Evolutionary conservation across 129 eudicot genomes (phyloP).

Genomic region (Saussurea involucrata): DNA sequence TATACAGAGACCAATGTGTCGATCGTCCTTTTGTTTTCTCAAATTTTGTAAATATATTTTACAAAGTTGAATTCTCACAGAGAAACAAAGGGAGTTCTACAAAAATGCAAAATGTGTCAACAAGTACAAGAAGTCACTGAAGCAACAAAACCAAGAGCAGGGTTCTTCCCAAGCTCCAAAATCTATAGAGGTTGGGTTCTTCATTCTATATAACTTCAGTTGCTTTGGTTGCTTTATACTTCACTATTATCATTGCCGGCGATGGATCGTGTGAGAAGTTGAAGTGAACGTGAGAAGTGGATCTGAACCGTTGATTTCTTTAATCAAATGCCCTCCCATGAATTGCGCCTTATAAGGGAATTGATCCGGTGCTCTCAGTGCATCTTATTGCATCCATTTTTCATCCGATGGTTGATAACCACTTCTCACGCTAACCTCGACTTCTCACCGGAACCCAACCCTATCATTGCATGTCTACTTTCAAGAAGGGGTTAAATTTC

Average conservation of each 20-base stretch:
- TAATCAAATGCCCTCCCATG: too few relatives aligned
- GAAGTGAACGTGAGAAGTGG: too few relatives aligned
- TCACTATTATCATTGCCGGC: neutral
- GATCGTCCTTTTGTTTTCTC: neutral
- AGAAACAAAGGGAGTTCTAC: slow-evolving; percentile 84
- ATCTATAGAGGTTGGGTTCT: slow-evolving; percentile 37
- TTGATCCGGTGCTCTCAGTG: too few relatives aligned
- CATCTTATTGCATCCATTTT: too few relatives aligned
- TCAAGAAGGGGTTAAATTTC: too few relatives aligned
- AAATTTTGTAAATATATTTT: neutral
- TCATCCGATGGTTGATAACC: too few relatives aligned
- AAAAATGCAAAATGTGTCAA: slow-evolving; percentile 69
- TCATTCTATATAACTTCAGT: neutral
- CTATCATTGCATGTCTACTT: too few relatives aligned
- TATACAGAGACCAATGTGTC: neutral
- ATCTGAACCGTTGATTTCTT: too few relatives aligned
- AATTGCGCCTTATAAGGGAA: too few relatives aligned
- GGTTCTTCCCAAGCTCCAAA: slow-evolving; percentile 27
- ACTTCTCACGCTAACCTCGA: too few relatives aligned
- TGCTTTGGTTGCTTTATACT: slow-evolving; percentile 1
- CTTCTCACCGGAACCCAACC: too few relatives aligned
- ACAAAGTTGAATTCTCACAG: slow-evolving; percentile 24
- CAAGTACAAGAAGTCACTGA: slow-evolving; percentile 67
- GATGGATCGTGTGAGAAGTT: too few relatives aligned
- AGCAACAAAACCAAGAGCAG: slow-evolving; percentile 41